Percentiles rank a stretch among this genome's conserved stretches.
Evolutionary conservation across 2,329 filamentous ascomycete genomes (phyloP).

Genomic region (Emericellopsis atlantica): DNA sequence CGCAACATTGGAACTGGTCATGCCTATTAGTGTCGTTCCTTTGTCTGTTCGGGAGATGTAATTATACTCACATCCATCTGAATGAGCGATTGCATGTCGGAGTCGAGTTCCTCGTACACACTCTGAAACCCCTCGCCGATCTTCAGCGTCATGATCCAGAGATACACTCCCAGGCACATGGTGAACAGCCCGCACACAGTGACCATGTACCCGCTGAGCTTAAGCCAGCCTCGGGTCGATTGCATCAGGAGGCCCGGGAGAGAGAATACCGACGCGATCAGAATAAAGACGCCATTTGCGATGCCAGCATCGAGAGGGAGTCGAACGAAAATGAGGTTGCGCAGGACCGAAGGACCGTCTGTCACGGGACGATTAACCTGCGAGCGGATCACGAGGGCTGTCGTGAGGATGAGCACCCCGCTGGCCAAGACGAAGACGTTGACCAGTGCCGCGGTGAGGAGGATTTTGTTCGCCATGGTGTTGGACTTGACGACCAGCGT

Average conservation of each 20-base stretch:
- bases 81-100: constrained; percentile 51
- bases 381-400: constrained; percentile 38
- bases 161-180: constrained; percentile 49
- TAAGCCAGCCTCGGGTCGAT: constrained; percentile 55
- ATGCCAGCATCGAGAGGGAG: constrained; percentile 54
- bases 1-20: constrained; percentile 63
- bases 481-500: no score
- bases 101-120: constrained; percentile 47
- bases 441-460: constrained; percentile 32
- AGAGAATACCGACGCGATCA: constrained; percentile 56
- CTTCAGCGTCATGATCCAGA: constrained; percentile 64
- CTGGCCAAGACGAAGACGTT: constrained; percentile 39
- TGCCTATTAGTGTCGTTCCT: background rate
- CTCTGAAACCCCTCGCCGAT: constrained; percentile 48
- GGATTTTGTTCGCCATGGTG: constrained; percentile 41
- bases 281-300: constrained; percentile 59
- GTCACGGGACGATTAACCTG: constrained; percentile 26
- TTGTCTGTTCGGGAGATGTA: background rate
- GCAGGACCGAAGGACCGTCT: constrained; percentile 34
- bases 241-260: constrained; percentile 60
- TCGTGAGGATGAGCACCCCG: constrained; percentile 41
- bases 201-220: constrained; percentile 53
- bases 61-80: constrained; percentile 52
- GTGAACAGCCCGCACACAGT: constrained; percentile 51
- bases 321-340: constrained; percentile 36